Evolutionary conservation across 2,329 filamentous ascomycete genomes (phyloP), one percentile per base, ranked within the genome.

Genomic region (Penicillium thymicola): DNA sequence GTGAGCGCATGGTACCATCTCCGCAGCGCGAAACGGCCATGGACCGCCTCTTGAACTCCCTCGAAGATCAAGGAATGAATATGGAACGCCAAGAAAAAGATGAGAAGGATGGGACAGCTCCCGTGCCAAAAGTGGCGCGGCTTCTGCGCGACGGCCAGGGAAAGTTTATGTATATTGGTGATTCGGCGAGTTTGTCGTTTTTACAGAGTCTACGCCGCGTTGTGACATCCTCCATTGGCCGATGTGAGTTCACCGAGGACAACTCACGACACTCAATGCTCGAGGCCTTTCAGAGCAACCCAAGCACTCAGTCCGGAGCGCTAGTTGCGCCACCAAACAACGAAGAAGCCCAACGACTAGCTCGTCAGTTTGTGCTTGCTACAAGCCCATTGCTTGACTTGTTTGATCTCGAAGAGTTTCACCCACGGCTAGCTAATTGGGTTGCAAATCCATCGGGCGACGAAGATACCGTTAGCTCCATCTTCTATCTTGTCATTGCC

Each of bases 111-210:
- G 70, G 70, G 23, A 66, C 60, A 14, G 68, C 71, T 10, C 69
- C 69, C 11, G 74, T 67, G 58, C 75, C 64, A 45, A 75, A 69
- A 66, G 76, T 61, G 63, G 76, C 66, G 65, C 75, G 79, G 10
- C 75, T 82, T 27, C 71, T 82, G 10, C 78, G 78, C 25, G 80
- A 82, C 60, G 78, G 79, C 0, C 78, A 81, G 58, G 80, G 80
- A 6, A 82, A 81, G 54, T 76, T 80, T 48, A 81, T 82, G 64
- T 82, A 81, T 60, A 78, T 82, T 28, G 80, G 80, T 14, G 80
- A 82, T 57, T 82, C 78, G 37, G 80, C 79, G 34, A 81, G 79
- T 46, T 67, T 82, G 45, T 81, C 80, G 0, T 82, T 82, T 51
- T 62, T 82, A 36, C 80, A 82, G 62, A 81, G 78, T 52, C 79